phyloP scores from a whole-genome alignment of 805 yeast species.

The Kodamaea sagamina region DNA sequence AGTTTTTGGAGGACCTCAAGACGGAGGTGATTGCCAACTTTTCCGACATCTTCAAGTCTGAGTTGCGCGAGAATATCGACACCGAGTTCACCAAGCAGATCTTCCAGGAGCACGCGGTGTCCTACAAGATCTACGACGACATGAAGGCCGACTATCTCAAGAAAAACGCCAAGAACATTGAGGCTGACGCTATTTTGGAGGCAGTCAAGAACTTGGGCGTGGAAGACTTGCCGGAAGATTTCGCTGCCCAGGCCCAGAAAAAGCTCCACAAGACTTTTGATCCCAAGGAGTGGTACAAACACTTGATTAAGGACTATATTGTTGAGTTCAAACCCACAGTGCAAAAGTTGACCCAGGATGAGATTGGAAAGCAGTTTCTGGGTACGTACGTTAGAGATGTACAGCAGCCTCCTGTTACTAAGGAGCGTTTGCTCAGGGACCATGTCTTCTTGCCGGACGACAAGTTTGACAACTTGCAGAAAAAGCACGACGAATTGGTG shows the following conservation, averaged over 20 bases:
- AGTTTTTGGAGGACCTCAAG: slow-evolving; percentile 13
- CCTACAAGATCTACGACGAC: slow-evolving; percentile 16
- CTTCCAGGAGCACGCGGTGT: slow-evolving; percentile 16
- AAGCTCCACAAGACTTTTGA: slow-evolving; percentile 13
- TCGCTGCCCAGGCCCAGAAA: slow-evolving; percentile 12
- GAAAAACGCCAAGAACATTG: slow-evolving; percentile 13
- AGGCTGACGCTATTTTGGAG: slow-evolving; percentile 17
- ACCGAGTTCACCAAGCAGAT: slow-evolving; percentile 17
- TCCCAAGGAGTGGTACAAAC: slow-evolving; percentile 13
- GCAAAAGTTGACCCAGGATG: slow-evolving; percentile 15
- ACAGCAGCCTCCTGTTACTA: slow-evolving; percentile 17
- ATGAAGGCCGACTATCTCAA: slow-evolving; percentile 18
- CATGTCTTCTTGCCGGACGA: slow-evolving; percentile 19
- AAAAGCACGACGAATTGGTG: slow-evolving; percentile 30
- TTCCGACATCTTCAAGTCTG: slow-evolving; percentile 13
- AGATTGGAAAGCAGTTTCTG: slow-evolving; percentile 18
- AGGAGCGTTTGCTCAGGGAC: slow-evolving; percentile 14
- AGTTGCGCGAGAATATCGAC: slow-evolving; percentile 13
- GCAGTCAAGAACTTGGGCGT: slow-evolving; percentile 14
- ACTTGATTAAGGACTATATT: slow-evolving; percentile 18
- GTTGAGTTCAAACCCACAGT: slow-evolving; percentile 17
- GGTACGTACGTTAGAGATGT: slow-evolving; percentile 17
- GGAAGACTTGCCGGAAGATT: slow-evolving; percentile 11
- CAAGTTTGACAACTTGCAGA: slow-evolving; percentile 24
- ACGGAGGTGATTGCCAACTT: slow-evolving; percentile 14